Evolutionary conservation across 1,284 basidiomycete genomes (phyloP), one percentile per base, ranked within the genome.

Genomic region (Ustilago xerochloae): DNA sequence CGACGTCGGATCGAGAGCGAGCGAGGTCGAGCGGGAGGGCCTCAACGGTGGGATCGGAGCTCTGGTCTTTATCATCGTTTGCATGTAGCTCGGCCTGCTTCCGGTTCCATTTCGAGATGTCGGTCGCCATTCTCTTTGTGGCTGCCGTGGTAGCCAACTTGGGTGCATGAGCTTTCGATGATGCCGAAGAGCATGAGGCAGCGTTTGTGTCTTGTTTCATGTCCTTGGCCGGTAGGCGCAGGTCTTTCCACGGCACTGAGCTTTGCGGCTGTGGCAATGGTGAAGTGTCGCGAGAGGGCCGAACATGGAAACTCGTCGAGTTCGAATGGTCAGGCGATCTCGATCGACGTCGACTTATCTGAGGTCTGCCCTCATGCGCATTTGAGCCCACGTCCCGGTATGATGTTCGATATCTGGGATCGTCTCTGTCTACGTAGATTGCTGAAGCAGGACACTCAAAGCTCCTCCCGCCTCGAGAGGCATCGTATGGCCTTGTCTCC

Each of bases 41-140:
- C n/a, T n/a, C n/a, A n/a, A n/a, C n/a, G n/a, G n/a, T 24, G 18
- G 22, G 18, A 35, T 24, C 4, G 4, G 22, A 24, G 41, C 7
- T 43, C 22, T 15, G 22, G 15, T 43, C 18, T 39, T 15, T 7
- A 12, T 15, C 2, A 20, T 49, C 49, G 26, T 9, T 45, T 16
- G 54, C 49, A n/a, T 69, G 71, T 41, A 75, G 29, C 30, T 75
- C 66, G 33, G 53, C 57, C n/a, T 67, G 72, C 46, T 66, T 75
- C 33, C 51, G 63, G 48, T 70, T 75, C 72, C 72, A 75, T 28
- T 55, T 59, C 0, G 67, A 59, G 22, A 75, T 75, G 49, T 75
- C 54, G 6, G 36, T 52, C 15, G 63, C 72, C 22, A 66, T 39
- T 12, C 68, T 60, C 32, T 67, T 67, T 43, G 3, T 73, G 1